Evolutionary conservation across 768 basidiomycete species (phyloP).

Genomic region (Hygrophoropsis aurantiaca): DNA sequence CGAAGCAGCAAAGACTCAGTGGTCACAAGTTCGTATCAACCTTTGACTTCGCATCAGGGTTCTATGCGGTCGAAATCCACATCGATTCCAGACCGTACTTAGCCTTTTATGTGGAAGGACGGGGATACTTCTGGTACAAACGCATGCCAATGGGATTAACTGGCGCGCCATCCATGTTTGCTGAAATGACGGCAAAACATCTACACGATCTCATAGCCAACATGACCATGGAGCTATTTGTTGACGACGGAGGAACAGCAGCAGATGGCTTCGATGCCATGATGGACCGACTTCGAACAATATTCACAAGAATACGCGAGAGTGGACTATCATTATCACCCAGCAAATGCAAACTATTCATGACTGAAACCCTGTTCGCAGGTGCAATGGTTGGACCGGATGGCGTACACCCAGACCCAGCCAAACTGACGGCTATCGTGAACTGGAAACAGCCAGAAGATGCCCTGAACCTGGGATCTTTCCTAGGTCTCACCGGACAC

Average conservation of each 20-base stretch:
- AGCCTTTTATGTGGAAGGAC: conserved; percentile 21
- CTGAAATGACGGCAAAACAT: not conserved
- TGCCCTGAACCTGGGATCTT: not conserved
- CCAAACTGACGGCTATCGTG: conserved; percentile 5
- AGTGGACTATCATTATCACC: conserved; percentile 27
- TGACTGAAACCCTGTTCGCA: conserved; percentile 17
- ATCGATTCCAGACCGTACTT: conserved; percentile 15
- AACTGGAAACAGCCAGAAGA: conserved; percentile 2
- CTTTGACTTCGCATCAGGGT: conserved; percentile 23
- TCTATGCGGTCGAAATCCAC: conserved; percentile 19
- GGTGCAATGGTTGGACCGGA: conserved; percentile 2
- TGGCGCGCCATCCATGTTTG: conserved; percentile 13
- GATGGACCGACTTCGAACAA: no score
- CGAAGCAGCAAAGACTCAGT: conserved; percentile 15
- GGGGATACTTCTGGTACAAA: conserved; percentile 18
- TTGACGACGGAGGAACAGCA: conserved; percentile 14
- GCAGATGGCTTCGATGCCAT: no score
- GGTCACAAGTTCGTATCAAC: conserved; percentile 17
- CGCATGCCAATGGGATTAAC: conserved; percentile 25
- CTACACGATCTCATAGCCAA: conserved; percentile 3
- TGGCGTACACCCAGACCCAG: conserved; percentile 3
- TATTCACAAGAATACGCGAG: not conserved
- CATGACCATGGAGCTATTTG: conserved; percentile 13
- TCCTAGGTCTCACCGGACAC: conserved; percentile 1
- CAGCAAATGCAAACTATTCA: conserved; percentile 34